phyloP scores from a whole-genome alignment of 73 alveolate species.

The Paramecium pentaurelia region DNA sequence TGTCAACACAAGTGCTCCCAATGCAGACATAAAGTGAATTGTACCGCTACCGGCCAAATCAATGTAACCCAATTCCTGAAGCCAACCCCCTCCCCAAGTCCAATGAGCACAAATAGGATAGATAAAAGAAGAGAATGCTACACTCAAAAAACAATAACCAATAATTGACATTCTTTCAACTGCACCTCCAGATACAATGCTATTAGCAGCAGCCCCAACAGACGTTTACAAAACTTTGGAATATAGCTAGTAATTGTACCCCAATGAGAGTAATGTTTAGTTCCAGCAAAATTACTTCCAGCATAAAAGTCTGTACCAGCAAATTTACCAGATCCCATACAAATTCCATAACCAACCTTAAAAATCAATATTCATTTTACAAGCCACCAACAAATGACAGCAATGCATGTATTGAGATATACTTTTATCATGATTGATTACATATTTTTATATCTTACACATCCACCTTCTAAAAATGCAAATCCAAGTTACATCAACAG shows the following conservation, averaged over 20 bases:
- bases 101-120: conserved; percentile 59
- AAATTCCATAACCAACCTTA: conserved; percentile 41
- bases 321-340: not conserved
- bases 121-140: conserved; percentile 47
- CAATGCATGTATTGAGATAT: conserved; percentile 9
- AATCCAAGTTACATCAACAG: conserved; percentile 80
- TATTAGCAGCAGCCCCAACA: conserved; percentile 72
- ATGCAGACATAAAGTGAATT: conserved; percentile 58
- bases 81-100: conserved; percentile 70
- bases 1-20: conserved; percentile 55
- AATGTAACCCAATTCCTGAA: conserved; percentile 35
- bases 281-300: conserved; percentile 28
- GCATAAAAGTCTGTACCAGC: not conserved
- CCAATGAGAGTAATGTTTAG: not conserved
- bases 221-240: conserved; percentile 51
- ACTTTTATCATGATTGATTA: conserved; percentile 42
- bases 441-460: conserved; percentile 68
- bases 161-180: conserved; percentile 76
- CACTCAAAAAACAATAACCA: conserved; percentile 68
- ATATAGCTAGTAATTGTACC: not conserved
- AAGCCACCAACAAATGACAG: conserved; percentile 34
- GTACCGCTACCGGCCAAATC: conserved; percentile 71
- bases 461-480: conserved; percentile 73
- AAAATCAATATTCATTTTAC: not conserved
- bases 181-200: conserved; percentile 76